Percentiles rank a stretch among this genome's conserved stretches.
These are phyloP conservation scores for Parsonsia alboflavescens DNA, from an alignment of 257 asterid genomes.

Conservation along the genomic window DNA sequence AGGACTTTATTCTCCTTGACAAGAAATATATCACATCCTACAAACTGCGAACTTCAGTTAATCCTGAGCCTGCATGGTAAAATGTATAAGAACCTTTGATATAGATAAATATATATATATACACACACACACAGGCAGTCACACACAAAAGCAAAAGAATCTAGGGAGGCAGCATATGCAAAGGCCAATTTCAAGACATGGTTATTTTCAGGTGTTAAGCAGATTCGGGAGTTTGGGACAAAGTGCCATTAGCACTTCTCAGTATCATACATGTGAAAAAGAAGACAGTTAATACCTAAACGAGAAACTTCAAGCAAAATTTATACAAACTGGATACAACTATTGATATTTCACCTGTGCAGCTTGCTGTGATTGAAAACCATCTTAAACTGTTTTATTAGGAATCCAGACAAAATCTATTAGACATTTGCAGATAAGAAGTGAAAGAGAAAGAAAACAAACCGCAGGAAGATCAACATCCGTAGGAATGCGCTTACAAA, in stretches of 20 bases:
- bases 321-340: not conserved
- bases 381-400: not conserved
- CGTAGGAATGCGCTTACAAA: slow-evolving; percentile 94
- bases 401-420: not conserved
- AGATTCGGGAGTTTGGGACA: no score
- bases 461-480: slow-evolving; percentile 98
- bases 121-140: no score
- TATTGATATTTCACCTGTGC: not conserved
- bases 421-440: not conserved
- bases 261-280: not conserved
- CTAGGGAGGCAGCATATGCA: no score
- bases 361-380: not conserved
- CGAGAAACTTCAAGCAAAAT: not conserved
- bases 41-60: no score
- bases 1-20: no score
- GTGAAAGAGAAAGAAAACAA: slow-evolving; percentile 38
- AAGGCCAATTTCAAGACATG: no score
- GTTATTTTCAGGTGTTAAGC: no score
- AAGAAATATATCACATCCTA: no score
- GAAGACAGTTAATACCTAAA: not conserved
- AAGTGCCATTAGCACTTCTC: not conserved
- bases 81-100: no score
- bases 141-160: no score
- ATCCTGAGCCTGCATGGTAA: no score
- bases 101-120: no score